Percentiles rank a stretch among this genome's conserved stretches.
phyloP scores from a whole-genome alignment of 1,139 yeast species.

The Hemisphaericaspora xylanilytica region DNA sequence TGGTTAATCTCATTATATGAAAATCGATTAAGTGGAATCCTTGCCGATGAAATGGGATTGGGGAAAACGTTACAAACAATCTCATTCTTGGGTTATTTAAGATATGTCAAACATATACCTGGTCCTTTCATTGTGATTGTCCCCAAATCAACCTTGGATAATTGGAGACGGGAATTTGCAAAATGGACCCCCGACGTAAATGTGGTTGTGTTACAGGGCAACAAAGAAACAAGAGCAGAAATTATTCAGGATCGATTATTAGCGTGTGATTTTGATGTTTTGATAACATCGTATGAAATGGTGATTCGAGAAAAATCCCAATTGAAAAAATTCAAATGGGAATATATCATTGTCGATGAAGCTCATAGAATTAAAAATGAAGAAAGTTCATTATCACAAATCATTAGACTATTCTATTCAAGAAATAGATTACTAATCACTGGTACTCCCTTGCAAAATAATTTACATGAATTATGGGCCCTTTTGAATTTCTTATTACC shows the following conservation, averaged over 20 bases:
- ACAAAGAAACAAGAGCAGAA: conserved; percentile 68
- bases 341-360: conserved; percentile 90
- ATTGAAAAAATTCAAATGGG: conserved; percentile 85
- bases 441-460: conserved; percentile 95
- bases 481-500: conserved; percentile 84
- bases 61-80: conserved; percentile 51
- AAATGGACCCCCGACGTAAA: conserved; percentile 97
- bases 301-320: conserved; percentile 82
- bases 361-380: conserved; percentile 97
- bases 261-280: conserved; percentile 80
- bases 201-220: conserved; percentile 82
- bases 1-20: conserved; percentile 48
- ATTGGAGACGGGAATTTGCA: conserved; percentile 91
- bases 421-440: conserved; percentile 83
- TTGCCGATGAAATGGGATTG: conserved; percentile 52
- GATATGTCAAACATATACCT: conserved; percentile 71
- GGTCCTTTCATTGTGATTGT: conserved; percentile 94
- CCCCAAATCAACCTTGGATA: conserved; percentile 92
- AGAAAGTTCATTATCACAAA: conserved; percentile 85
- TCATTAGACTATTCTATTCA: conserved; percentile 82
- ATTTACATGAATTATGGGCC: conserved; percentile 95
- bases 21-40: conserved; percentile 43
- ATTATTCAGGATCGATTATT: conserved; percentile 60
- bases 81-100: conserved; percentile 75
- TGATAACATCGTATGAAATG: conserved; percentile 89